These are phyloP conservation scores for Themeda triandra DNA, from an alignment of 176 grass and related monocot species.

Conservation along the genomic window DNA sequence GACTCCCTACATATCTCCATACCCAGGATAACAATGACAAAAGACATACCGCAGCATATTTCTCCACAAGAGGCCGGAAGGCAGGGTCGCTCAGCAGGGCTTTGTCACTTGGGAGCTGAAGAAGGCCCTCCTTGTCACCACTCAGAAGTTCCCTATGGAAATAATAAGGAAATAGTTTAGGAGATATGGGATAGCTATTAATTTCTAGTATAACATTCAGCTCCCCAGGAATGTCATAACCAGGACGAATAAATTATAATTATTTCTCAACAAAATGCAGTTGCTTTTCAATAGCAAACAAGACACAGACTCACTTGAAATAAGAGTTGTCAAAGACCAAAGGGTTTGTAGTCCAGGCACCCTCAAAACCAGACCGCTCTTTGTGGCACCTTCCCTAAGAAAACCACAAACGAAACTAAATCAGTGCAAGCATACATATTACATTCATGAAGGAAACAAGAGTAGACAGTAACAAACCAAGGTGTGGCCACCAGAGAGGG, in stretches of 20 bases:
- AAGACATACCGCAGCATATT: constrained; percentile 71
- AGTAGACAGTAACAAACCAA: constrained; percentile 43
- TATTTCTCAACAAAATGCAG: neutral
- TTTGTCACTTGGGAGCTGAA: constrained; percentile 91
- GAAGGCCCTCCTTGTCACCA: constrained; percentile 86
- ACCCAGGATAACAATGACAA: neutral
- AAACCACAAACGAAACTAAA: neutral
- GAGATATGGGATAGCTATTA: neutral
- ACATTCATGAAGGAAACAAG: neutral
- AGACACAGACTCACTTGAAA: constrained; percentile 38
- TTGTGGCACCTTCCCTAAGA: constrained; percentile 78
- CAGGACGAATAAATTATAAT: neutral
- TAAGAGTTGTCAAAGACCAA: constrained; percentile 78
- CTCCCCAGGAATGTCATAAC: neutral
- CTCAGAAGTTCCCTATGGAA: constrained; percentile 65
- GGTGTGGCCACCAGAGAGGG: constrained; percentile 86
- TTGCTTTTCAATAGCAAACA: neutral
- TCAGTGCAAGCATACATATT: neutral
- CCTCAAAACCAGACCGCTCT: constrained; percentile 90
- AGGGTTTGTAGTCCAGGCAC: constrained; percentile 73
- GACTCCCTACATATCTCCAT: neutral
- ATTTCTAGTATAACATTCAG: neutral
- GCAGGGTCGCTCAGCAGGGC: constrained; percentile 65
- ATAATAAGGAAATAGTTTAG: neutral
- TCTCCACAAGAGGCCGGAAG: constrained; percentile 74